phyloP scores from a whole-genome alignment of 169 alveolate species.

The Blepharisma undulans region DNA sequence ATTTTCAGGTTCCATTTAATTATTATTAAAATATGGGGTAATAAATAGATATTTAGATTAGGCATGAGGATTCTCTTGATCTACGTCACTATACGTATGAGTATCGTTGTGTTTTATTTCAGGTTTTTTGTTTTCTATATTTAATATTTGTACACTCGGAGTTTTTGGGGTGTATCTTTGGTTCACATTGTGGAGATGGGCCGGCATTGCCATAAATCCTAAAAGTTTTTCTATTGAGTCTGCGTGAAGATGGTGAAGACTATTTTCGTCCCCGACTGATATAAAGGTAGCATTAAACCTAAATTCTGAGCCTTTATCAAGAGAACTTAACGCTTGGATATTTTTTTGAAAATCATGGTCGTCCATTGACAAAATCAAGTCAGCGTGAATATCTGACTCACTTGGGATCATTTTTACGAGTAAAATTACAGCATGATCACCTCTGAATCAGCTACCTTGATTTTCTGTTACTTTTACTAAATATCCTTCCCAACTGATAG shows the following conservation, averaged over 20 bases:
- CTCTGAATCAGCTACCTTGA: not conserved
- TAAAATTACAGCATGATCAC: constrained; percentile 32
- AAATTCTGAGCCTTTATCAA: not conserved
- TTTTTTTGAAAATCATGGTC: not conserved
- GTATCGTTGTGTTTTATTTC: not conserved
- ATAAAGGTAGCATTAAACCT: constrained; percentile 42
- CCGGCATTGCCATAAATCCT: constrained; percentile 34
- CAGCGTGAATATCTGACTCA: constrained; percentile 40
- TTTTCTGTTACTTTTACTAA: constrained; percentile 21
- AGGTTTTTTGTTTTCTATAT: not conserved
- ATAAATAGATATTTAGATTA: not conserved
- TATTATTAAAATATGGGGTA: not conserved
- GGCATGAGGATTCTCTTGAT: not conserved
- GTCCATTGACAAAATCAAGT: constrained; percentile 12
- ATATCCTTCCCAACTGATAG: constrained; percentile 35
- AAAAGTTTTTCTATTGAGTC: not conserved
- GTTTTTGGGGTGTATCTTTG: constrained; percentile 19
- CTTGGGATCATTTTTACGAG: constrained; percentile 36
- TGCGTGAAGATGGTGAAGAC: constrained; percentile 38
- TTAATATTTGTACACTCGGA: not conserved
- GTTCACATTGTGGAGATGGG: constrained; percentile 31
- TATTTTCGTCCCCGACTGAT: constrained; percentile 10
- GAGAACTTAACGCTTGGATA: not conserved
- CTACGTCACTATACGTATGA: not conserved
- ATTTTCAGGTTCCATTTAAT: not conserved